Conservation (phyloP, 164 flowering plant species). For the Stephania cephalantha region DNA sequence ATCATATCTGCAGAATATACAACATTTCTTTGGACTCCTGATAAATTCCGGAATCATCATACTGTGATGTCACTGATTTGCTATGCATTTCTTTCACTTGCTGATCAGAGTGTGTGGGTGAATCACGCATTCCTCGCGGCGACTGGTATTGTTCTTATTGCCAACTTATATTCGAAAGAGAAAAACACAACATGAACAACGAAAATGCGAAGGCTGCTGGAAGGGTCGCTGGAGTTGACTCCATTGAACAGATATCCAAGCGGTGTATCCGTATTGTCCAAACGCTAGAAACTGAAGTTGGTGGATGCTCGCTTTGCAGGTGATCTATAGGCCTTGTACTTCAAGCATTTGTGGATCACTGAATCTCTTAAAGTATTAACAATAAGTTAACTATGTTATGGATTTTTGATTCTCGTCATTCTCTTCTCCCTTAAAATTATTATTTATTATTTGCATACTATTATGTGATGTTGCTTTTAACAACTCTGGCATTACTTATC, state of each 20-base stretch:
- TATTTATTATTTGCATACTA: not conserved
- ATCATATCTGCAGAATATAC: not conserved
- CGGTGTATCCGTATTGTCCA: slow-evolving; percentile 71
- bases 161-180: slow-evolving; percentile 41
- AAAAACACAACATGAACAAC: slow-evolving; percentile 46
- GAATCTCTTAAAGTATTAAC: not conserved
- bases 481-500: not conserved
- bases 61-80: not conserved
- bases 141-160: slow-evolving; percentile 75
- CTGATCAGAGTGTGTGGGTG: slow-evolving; percentile 58
- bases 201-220: slow-evolving; percentile 87
- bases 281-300: slow-evolving; percentile 37
- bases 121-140: slow-evolving; percentile 43
- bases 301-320: slow-evolving; percentile 85
- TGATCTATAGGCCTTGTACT: slow-evolving; percentile 14
- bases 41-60: not conserved
- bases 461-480: not conserved
- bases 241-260: slow-evolving; percentile 54
- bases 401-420: not conserved
- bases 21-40: not conserved
- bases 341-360: not conserved
- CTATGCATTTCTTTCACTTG: not conserved
- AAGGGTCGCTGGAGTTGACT: slow-evolving; percentile 63
- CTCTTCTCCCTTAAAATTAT: not conserved
- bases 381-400: not conserved